Base-by-base conservation (phyloP, 2,329 filamentous ascomycete species). In the Fusarium piperis region DNA sequence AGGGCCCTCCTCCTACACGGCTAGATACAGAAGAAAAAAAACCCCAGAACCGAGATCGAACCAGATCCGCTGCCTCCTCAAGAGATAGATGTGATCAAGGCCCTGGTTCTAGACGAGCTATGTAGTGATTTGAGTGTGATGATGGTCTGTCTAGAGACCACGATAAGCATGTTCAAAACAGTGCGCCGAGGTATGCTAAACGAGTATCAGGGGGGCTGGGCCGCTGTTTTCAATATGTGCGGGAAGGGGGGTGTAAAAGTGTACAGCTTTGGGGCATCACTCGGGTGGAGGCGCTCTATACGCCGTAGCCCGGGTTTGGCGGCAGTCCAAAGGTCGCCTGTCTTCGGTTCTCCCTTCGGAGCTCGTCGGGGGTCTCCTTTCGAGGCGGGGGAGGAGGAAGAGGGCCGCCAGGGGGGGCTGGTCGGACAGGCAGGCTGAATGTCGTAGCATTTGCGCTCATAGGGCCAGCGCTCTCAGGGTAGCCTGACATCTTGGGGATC, bases 351-450 rank as follows among this genome's bases (percentile, higher is more conserved):
- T 88, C 86, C 70, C 84, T 83, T 62, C 86, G 85, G 58, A 83
- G 70, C 46, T 90, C 87, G 62, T 90, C 88, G 3, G 85, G 82
- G 26, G 85, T 87, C 73, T 87, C 85, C 78, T 89, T 89, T 30
- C 44, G 85, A 38, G 86, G 86, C 38, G 87, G 89, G n/a, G 89
- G 86, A 20, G 91, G 86, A 55, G 89, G 89, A 33, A 91, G 83
- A 10, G 88, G 85, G 12, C 87, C 88, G 10, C 84, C 87, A 4
- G 87, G 86, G 39, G 90, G 89, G 32, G 87, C 90, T 48, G 88
- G 85, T 52, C 92, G 88, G 64, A 92, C 87, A 1, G 92, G 91
- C 55, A 94, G 83, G 36, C 86, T 88, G 62, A 92, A 91, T 3
- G 87, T 89, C 16, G 84, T 79, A 58, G 81, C 81, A 66, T 81